phyloP scores from a whole-genome alignment of 345 rosid species.

The Diplotaxis tenuifolia region DNA sequence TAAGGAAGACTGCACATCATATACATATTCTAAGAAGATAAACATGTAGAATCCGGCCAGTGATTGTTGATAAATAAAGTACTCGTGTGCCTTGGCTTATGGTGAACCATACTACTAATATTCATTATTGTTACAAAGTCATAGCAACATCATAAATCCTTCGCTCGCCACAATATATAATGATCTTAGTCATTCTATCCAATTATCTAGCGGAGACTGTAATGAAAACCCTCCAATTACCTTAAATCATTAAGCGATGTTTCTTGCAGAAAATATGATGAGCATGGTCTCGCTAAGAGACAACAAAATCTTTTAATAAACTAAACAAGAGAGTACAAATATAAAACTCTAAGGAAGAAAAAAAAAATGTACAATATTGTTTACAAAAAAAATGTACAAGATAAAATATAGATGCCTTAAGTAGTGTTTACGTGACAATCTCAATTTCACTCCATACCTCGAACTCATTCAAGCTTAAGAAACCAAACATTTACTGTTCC shows the following conservation, averaged over 20 bases:
- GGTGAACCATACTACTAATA: not conserved
- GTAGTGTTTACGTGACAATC: conserved; percentile 38
- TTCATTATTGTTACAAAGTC: not conserved
- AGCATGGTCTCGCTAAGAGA: conserved; percentile 28
- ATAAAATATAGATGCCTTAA: not conserved
- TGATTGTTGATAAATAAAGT: not conserved
- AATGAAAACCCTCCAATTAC: not conserved
- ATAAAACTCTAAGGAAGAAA: conserved; percentile 9
- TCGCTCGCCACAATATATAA: not conserved
- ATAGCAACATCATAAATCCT: conserved; percentile 9
- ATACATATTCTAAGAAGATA: no score
- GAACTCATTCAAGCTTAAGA: conserved; percentile 31
- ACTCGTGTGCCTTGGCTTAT: not conserved
- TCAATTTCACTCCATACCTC: conserved; percentile 40
- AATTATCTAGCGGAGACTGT: not conserved
- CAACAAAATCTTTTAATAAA: conserved; percentile 5
- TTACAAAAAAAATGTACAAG: no score
- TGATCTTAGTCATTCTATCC: conserved; percentile 4
- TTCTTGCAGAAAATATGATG: conserved; percentile 36
- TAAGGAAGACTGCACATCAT: not conserved
- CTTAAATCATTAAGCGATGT: conserved; percentile 36
- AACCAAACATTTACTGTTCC: conserved; percentile 24
- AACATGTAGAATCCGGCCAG: not conserved
- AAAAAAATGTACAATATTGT: no score
- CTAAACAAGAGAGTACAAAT: conserved; percentile 6